Evolutionary conservation across 1,139 yeast species (phyloP).

Genomic region (Lipomyces yarrowii): DNA sequence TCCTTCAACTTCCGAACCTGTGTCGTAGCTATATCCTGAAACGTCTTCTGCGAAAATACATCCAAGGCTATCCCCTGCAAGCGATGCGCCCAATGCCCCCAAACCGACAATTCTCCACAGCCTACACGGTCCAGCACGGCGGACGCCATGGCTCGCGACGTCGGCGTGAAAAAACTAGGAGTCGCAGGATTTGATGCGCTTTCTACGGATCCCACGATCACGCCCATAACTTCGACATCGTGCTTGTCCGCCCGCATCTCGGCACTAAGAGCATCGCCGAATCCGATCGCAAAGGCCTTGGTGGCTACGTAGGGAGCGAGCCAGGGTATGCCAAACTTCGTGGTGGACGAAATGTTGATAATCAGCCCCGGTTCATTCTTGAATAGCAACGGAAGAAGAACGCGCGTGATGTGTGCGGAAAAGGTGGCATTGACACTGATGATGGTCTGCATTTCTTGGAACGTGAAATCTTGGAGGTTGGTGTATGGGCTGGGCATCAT

Average conservation of each 20-base stretch:
- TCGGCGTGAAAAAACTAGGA: not conserved
- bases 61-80: not conserved
- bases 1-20: not conserved
- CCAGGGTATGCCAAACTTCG: not conserved
- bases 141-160: not conserved
- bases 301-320: not conserved
- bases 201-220: not conserved
- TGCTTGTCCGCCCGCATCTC: not conserved
- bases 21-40: not conserved
- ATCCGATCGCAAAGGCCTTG: slow-evolving; percentile 1
- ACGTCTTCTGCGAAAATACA: not conserved
- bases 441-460: not conserved
- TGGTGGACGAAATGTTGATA: not conserved
- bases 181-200: not conserved
- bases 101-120: not conserved
- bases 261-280: not conserved
- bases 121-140: not conserved
- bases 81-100: not conserved
- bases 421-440: not conserved
- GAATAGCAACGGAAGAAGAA: not conserved
- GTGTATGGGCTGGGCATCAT: not conserved
- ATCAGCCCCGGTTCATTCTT: not conserved
- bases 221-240: not conserved
- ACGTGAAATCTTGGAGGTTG: not conserved
- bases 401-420: not conserved